Evolutionary conservation across 2,329 filamentous ascomycete genomes (phyloP).

Genomic region (Gliomastix tumulicola): DNA sequence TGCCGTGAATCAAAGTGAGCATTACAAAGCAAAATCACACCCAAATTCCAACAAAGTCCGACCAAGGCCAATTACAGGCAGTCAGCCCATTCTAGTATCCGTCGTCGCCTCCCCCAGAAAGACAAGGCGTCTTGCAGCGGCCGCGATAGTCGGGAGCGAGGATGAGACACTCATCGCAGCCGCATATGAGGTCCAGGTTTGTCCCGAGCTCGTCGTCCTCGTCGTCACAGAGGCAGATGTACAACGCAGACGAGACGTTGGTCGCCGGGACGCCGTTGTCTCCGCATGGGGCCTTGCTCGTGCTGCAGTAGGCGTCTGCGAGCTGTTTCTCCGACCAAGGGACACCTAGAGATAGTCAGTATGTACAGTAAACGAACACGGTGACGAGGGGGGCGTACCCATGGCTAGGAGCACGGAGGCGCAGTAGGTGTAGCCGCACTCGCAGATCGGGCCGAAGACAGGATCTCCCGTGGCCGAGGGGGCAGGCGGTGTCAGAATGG

Average conservation of each 20-base stretch:
- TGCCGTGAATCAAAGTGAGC: too few relatives aligned
- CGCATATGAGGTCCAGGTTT: slow-evolving; percentile 27
- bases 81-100: too few relatives aligned
- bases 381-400: slow-evolving; percentile 14
- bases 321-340: slow-evolving; percentile 25
- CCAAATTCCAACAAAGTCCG: too few relatives aligned
- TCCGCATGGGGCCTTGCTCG: slow-evolving; percentile 23
- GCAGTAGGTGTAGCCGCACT: slow-evolving; percentile 34
- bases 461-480: slow-evolving; percentile 11
- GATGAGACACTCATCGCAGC: slow-evolving; percentile 30
- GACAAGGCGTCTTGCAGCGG: slow-evolving; percentile 27
- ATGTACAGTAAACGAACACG: not conserved
- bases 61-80: too few relatives aligned
- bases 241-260: slow-evolving; percentile 22
- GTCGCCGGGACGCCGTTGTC: slow-evolving; percentile 17
- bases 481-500: slow-evolving; percentile 6
- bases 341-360: slow-evolving; percentile 13
- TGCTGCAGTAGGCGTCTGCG: slow-evolving; percentile 25
- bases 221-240: slow-evolving; percentile 28
- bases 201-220: slow-evolving; percentile 21
- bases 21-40: too few relatives aligned
- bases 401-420: slow-evolving; percentile 27
- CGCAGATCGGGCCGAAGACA: slow-evolving; percentile 22
- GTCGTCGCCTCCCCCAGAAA: too few relatives aligned
- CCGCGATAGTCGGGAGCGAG: slow-evolving; percentile 29